phyloP scores from a whole-genome alignment of 1,139 yeast species.

The Diutina catenulata region DNA sequence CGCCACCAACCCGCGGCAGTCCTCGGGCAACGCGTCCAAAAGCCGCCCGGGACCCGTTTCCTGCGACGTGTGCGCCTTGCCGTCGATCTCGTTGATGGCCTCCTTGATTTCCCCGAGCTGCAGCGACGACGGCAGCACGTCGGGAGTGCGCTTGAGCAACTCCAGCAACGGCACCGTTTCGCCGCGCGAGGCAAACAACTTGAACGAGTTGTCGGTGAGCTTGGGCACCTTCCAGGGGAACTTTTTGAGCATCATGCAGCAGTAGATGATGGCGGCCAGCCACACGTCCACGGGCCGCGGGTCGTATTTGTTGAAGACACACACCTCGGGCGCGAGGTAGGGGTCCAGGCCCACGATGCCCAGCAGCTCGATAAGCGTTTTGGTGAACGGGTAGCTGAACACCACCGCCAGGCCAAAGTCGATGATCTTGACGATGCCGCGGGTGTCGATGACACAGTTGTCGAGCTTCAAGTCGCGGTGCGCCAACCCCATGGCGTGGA shows the following conservation, averaged over 20 bases:
- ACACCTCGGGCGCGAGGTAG: slow-evolving; percentile 87
- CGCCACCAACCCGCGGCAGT: slow-evolving; percentile 52
- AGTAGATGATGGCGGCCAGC: slow-evolving; percentile 87
- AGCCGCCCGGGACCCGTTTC: slow-evolving; percentile 63
- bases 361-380: slow-evolving; percentile 66
- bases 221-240: slow-evolving; percentile 73
- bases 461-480: slow-evolving; percentile 90
- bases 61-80: slow-evolving; percentile 40
- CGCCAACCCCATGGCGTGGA: slow-evolving; percentile 81
- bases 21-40: slow-evolving; percentile 57
- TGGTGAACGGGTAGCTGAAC: slow-evolving; percentile 81
- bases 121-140: slow-evolving; percentile 10
- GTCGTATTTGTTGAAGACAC: slow-evolving; percentile 70
- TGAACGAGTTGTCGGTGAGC: slow-evolving; percentile 71
- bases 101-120: slow-evolving; percentile 3
- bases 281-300: slow-evolving; percentile 93
- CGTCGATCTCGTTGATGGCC: slow-evolving; percentile 15
- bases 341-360: slow-evolving; percentile 96
- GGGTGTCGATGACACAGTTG: slow-evolving; percentile 77
- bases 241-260: slow-evolving; percentile 89
- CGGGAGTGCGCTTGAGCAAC: slow-evolving; percentile 28
- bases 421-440: slow-evolving; percentile 81
- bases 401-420: slow-evolving; percentile 96
- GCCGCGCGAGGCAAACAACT: slow-evolving; percentile 43
- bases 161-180: slow-evolving; percentile 31